Percentiles rank a stretch among this genome's conserved stretches.
These are phyloP conservation scores for Guyanaporus albipodus DNA, from an alignment of 768 basidiomycete species.

Conservation along the genomic window DNA sequence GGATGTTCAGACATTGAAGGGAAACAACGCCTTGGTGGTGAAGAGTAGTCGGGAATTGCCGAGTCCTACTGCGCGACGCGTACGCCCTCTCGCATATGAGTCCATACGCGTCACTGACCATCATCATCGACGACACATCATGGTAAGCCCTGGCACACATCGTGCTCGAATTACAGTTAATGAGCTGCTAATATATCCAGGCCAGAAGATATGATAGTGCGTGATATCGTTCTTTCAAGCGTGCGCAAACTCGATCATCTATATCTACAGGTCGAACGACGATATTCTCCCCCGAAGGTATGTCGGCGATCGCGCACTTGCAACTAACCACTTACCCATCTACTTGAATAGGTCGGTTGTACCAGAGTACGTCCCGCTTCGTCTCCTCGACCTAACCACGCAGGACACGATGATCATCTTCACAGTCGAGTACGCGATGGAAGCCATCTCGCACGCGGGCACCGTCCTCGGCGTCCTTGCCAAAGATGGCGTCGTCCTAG, in stretches of 20 bases:
- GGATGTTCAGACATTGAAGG: conserved; percentile 47
- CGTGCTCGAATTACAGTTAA: neutral
- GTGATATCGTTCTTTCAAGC: conserved; percentile 29
- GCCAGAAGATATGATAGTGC: conserved; percentile 94
- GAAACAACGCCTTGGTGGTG: neutral
- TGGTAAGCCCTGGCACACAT: conserved; percentile 37
- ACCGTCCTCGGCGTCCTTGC: conserved; percentile 92
- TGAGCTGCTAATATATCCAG: conserved; percentile 27
- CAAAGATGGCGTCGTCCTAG: conserved; percentile 86
- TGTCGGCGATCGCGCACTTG: conserved; percentile 16
- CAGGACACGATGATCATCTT: conserved; percentile 3
- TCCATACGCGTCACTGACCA: conserved; percentile 25
- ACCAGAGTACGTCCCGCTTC: conserved; percentile 70
- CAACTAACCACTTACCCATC: conserved; percentile 11
- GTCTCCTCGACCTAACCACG: neutral
- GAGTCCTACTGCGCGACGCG: conserved; percentile 18
- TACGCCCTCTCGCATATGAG: conserved; percentile 9
- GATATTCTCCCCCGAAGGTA: conserved; percentile 98
- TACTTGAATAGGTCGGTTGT: conserved; percentile 72
- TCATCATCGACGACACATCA: conserved; percentile 34
- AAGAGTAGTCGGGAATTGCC: conserved; percentile 19
- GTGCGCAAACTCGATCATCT: conserved; percentile 23
- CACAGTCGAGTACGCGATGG: conserved; percentile 99
- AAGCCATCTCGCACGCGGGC: conserved; percentile 94
- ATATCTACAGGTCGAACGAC: conserved; percentile 78